phyloP scores from a whole-genome alignment of 371 early-diverging fungal species.

The Parasitella parasitica region DNA sequence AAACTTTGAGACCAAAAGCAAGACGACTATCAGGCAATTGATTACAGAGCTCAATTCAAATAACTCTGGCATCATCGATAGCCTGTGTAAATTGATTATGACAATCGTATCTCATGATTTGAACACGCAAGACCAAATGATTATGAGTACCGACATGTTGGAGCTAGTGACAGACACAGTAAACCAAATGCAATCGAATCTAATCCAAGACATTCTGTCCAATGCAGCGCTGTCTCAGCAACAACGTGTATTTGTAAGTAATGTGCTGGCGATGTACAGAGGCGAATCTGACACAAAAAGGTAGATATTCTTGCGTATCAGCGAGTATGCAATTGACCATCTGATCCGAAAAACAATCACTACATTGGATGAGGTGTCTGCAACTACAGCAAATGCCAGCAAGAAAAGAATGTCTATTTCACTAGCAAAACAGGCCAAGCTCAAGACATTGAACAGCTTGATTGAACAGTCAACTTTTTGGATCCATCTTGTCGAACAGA shows the following conservation, averaged over 20 bases:
- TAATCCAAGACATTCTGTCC: conserved; percentile 3
- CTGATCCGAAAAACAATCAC: conserved; percentile 17
- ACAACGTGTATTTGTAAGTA: not conserved
- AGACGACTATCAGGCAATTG: not conserved
- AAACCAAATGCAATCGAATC: not conserved
- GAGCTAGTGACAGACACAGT: conserved; percentile 12
- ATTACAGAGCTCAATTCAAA: conserved; percentile 32
- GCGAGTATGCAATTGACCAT: conserved; percentile 34
- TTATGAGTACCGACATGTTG: conserved; percentile 1
- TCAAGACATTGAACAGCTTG: conserved; percentile 1
- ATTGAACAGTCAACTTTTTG: conserved; percentile 5
- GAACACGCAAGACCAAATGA: not conserved
- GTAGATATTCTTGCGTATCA: conserved; percentile 20
- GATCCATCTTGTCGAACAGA: conserved; percentile 2
- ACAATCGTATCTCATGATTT: not conserved
- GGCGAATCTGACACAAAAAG: not conserved
- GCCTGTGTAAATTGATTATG: conserved; percentile 28
- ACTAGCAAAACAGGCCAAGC: conserved; percentile 14
- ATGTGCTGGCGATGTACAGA: no score
- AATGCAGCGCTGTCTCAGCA: not conserved
- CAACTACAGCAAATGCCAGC: not conserved
- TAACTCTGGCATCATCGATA: conserved; percentile 46
- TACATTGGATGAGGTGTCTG: not conserved
- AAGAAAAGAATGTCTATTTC: conserved; percentile 4
- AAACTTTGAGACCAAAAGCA: not conserved